phyloP scores from a whole-genome alignment of 805 yeast genomes.

The Kluyveromyces starmeri region DNA sequence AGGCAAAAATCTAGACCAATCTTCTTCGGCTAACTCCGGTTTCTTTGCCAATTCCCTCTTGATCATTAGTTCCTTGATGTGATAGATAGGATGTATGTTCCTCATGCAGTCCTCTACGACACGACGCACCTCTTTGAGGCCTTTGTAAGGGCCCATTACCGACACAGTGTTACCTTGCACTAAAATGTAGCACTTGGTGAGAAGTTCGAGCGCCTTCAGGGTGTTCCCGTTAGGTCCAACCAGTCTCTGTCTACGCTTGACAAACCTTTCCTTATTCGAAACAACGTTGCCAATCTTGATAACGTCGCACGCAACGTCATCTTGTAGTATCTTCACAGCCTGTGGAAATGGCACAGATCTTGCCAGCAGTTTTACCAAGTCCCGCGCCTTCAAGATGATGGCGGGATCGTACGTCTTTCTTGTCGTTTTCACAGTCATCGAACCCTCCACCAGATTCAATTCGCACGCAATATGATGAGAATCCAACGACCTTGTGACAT shows the following conservation, averaged over 20 bases:
- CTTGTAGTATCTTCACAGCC: conserved; percentile 84
- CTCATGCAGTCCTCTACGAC: conserved; percentile 97
- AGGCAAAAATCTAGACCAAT: conserved; percentile 94
- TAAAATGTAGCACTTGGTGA: conserved; percentile 90
- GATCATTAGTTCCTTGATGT: conserved; percentile 95
- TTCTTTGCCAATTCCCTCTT: conserved; percentile 90
- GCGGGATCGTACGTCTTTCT: conserved; percentile 95
- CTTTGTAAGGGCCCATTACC: conserved; percentile 93
- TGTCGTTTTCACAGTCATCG: conserved; percentile 95
- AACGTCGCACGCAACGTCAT: conserved; percentile 91
- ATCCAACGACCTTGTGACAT: conserved; percentile 74
- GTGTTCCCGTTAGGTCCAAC: conserved; percentile 98
- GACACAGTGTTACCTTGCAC: conserved; percentile 98
- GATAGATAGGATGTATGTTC: conserved; percentile 95
- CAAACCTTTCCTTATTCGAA: conserved; percentile 84
- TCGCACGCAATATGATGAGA: conserved; percentile 72
- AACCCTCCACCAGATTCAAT: conserved; percentile 87
- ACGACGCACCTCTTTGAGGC: conserved; percentile 83
- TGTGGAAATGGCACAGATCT: conserved; percentile 97
- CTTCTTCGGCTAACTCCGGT: conserved; percentile 92
- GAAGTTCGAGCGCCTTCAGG: conserved; percentile 83
- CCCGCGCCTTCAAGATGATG: conserved; percentile 86
- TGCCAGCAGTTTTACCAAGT: conserved; percentile 83
- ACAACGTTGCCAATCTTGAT: conserved; percentile 89
- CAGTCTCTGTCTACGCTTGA: conserved; percentile 90